A percentile compares a stretch with the other conserved stretches of the same genome.
These are phyloP conservation scores for Candida sp. DNA, from an alignment of 1,139 yeast species.

Conservation along the genomic window DNA sequence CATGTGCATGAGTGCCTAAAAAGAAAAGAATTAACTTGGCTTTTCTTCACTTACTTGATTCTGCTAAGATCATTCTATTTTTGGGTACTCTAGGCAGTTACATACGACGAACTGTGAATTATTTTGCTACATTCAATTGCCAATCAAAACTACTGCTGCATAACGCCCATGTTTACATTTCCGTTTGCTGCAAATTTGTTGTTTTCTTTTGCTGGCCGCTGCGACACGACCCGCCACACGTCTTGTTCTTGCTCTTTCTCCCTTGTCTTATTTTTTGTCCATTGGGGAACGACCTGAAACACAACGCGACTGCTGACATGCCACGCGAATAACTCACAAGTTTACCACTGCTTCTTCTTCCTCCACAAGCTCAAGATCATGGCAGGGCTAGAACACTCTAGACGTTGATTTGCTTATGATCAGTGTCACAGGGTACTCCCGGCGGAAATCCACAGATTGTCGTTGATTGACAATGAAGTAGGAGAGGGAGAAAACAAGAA, in stretches of 20 bases:
- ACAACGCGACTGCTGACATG: no score
- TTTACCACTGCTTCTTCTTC: neutral
- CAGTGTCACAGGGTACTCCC: neutral
- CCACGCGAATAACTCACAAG: no score
- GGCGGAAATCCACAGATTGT: neutral
- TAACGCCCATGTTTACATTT: conserved; percentile 4
- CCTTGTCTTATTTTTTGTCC: no score
- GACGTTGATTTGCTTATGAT: neutral
- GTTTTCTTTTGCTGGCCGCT: neutral
- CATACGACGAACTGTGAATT: neutral
- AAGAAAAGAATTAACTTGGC: neutral
- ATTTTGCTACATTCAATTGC: neutral
- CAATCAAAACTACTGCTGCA: neutral
- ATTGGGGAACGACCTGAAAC: no score
- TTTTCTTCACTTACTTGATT: neutral
- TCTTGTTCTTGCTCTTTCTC: no score
- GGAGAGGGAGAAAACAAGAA: neutral
- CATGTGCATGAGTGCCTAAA: neutral
- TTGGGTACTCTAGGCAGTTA: neutral
- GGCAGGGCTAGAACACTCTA: no score
- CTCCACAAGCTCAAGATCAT: no score
- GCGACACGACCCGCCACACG: no score
- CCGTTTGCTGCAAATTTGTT: conserved; percentile 2
- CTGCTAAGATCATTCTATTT: conserved; percentile 1
- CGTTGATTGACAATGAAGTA: conserved; percentile 1